Evolutionary conservation across 352 stramenopile genomes (phyloP).

Genomic region (Globisporangium cederbergense): DNA sequence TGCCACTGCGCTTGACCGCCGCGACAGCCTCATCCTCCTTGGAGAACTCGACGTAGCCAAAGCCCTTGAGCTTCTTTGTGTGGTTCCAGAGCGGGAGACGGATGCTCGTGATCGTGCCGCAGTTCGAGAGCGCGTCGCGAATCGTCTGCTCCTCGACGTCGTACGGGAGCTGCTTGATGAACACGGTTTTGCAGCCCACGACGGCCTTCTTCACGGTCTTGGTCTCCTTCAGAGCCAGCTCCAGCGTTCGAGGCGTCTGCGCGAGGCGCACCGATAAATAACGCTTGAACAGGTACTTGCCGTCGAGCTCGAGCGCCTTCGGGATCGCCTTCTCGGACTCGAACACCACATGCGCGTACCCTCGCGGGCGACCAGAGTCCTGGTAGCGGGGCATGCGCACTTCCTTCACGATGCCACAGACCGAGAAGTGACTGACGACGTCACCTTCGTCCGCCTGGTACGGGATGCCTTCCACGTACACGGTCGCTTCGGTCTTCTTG

Average conservation of each 20-base stretch:
- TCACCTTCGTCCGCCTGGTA: conserved; percentile 91
- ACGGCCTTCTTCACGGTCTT: conserved; percentile 62
- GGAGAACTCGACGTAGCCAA: conserved; percentile 93
- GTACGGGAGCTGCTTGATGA: conserved; percentile 95
- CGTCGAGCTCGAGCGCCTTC: conserved; percentile 85
- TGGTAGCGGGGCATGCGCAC: conserved; percentile 93
- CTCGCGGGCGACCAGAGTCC: conserved; percentile 87
- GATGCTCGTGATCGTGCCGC: conserved; percentile 90
- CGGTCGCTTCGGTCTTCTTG: conserved; percentile 76
- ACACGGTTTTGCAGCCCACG: conserved; percentile 90
- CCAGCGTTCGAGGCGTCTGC: conserved; percentile 64
- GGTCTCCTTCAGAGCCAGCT: conserved; percentile 67
- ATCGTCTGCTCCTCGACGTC: conserved; percentile 86
- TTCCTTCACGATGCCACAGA: conserved; percentile 88
- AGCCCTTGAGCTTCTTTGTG: conserved; percentile 95
- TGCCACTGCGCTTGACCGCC: conserved; percentile 73
- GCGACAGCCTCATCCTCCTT: conserved; percentile 68
- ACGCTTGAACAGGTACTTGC: conserved; percentile 82
- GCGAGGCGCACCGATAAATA: conserved; percentile 90
- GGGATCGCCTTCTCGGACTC: conserved; percentile 55
- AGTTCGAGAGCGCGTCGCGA: conserved; percentile 73
- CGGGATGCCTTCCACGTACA: conserved; percentile 96
- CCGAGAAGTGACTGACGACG: conserved; percentile 88
- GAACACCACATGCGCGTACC: conserved; percentile 94
- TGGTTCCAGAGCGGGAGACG: conserved; percentile 92